Base-by-base conservation (phyloP, 2,329 filamentous ascomycete genomes). In the Cordyceps cicadae region DNA sequence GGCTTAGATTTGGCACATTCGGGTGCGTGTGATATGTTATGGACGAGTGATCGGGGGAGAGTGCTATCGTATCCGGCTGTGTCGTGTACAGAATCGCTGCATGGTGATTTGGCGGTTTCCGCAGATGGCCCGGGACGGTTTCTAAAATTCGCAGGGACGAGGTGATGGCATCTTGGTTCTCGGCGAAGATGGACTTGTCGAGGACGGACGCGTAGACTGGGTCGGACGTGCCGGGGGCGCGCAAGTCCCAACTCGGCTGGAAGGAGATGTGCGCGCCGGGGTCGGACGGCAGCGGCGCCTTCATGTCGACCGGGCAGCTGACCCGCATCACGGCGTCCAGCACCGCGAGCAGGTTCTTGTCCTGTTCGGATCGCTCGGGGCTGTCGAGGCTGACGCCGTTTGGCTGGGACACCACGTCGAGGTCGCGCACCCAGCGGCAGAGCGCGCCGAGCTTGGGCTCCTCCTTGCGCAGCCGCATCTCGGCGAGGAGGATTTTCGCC, bases 391-490 rank as follows among this genome's bases (percentile, higher is more conserved):
- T 69, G 51, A 74, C 71, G 3, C 77, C 77, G 2, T 76, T 76
- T 0, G 81, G 74, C 58, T 81, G 76, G 24, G 84, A 83, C 54
- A 88, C 82, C 26, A 88, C 82, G 66, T 89, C 87, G 29, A 89
- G 74, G 67, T 88, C 86, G 61, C 87, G 80, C 5, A 89, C 87
- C 87, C 87, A 90, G 61, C 87, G 82, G 70, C 86, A 89, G 8
- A 89, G 72, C 1, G 87, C 85, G 21, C 87, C 87, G 0, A 89
- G 73, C 65, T 87, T 87, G 0, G 87, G 87, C 19, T 82, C 79
- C 63, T 89, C 80, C 3, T 77, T 75, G n/a, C 86, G 76, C 19
- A 89, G 84, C 34, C 81, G 79, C 87, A 89, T 89, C 73, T 89
- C 87, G 0, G 86, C 81, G 1, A 90, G 78, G 15, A 88, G 69